A percentile compares a stretch with the other conserved stretches of the same genome.
These are phyloP conservation scores for Globisporangium uncinulatum DNA, from an alignment of 352 stramenopile genomes.

Conservation along the genomic window DNA sequence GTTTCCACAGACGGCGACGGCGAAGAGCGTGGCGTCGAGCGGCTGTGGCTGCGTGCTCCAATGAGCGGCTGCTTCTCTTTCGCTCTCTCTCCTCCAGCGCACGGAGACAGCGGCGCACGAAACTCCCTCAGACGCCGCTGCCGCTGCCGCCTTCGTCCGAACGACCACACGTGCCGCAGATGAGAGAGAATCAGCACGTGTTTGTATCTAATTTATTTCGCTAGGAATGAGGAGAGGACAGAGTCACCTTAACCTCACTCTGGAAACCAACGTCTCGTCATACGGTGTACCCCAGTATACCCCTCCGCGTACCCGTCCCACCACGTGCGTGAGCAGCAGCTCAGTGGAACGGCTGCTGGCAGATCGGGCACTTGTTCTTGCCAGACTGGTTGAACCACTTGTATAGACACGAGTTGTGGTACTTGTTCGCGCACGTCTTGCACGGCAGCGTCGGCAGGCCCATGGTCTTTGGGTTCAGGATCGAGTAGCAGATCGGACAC, in stretches of 20 bases:
- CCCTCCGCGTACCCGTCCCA: background rate
- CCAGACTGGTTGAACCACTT: constrained; percentile 93
- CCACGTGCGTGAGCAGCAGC: background rate
- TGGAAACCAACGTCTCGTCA: no score
- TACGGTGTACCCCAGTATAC: no score
- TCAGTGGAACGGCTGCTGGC: constrained; percentile 86
- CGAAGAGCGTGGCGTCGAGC: constrained; percentile 39
- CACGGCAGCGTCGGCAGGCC: constrained; percentile 81
- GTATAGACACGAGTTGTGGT: constrained; percentile 92
- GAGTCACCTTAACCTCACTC: no score
- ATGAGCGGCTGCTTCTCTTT: background rate
- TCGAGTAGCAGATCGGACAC: constrained; percentile 91
- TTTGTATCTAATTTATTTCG: constrained; percentile 7
- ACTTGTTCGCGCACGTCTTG: constrained; percentile 92
- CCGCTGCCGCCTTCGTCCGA: no score
- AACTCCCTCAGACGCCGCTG: no score
- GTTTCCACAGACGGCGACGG: constrained; percentile 12
- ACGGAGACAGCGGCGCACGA: no score
- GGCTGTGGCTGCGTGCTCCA: constrained; percentile 46
- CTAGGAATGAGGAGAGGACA: no score
- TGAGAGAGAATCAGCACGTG: no score
- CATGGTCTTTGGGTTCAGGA: constrained; percentile 90
- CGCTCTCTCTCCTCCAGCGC: no score
- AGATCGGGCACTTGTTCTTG: constrained; percentile 93
- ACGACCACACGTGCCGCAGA: no score